Evolutionary conservation across 2,329 filamentous ascomycete species (phyloP), one percentile per base, ranked within the genome.

Genomic region (Dothistroma pini): DNA sequence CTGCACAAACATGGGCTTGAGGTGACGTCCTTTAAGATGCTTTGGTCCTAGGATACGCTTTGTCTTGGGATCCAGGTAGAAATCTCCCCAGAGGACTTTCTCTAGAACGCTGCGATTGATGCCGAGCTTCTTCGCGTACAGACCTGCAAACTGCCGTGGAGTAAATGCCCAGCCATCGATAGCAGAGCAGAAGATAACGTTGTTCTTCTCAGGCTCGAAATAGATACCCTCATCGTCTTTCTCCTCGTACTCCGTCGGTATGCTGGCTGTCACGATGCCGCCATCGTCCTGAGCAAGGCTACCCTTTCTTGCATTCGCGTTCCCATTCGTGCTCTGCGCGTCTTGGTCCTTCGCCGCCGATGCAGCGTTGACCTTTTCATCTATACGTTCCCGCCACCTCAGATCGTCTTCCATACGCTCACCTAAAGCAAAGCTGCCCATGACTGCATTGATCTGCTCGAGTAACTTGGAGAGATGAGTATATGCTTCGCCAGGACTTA

Each of bases 101-200:
- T 99, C 93, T 72, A 99, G 84, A 0, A 90, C 78, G 29, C 86
- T 86, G 52, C 93, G 85, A 77, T 96, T 97, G 76, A 97, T 96
- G 14, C 95, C 93, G 7, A 99, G 84, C 75, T 99, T 99, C 80
- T 93, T 96, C 77, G 97, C 93, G 72, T 97, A 99, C 31, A 97
- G 80, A 41, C 86, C 86, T 19, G 95, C 93, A 74, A 99, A 99
- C 71, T 99, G 95, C 55, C 92, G 86, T 54, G 96, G 88, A 0
- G 95, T 99, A 71, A 99, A 99, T 2, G 95, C 95, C 95, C 95
- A 99, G n/a, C 95, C 95, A 73, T 99, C 95, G 59, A 96, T 89
- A 62, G 95, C 95, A 74, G 93, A 97, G 79, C 91, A 92, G 75
- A 99, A 99, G 66, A 99, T 97, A 75, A 99, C 95, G 72, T 99